Conservation (phyloP, 495 filamentous ascomycete species). For the Choiromyces venosus region DNA sequence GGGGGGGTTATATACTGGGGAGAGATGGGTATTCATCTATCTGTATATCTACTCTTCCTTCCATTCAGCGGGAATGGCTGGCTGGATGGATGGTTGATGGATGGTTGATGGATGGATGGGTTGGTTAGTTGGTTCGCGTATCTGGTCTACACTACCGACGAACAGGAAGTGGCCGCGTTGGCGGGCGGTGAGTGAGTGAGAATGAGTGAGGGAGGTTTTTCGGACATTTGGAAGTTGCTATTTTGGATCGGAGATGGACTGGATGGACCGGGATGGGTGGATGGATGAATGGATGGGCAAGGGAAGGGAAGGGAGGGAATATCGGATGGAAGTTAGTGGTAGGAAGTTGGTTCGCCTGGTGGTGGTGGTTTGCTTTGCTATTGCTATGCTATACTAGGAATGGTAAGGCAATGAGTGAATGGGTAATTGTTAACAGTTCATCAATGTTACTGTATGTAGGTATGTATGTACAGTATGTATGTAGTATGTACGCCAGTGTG, state of each 20-base stretch:
- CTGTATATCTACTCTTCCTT: background rate
- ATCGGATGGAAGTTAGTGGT: background rate
- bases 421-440: background rate
- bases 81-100: no score
- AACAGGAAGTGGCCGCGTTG: constrained; percentile 1
- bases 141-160: background rate
- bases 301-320: background rate
- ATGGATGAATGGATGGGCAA: background rate
- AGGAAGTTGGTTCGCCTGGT: background rate
- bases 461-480: no score
- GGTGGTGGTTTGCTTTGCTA: background rate
- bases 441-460: background rate
- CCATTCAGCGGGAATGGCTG: background rate
- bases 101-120: no score
- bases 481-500: no score
- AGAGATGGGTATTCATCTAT: constrained; percentile 19
- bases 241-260: background rate
- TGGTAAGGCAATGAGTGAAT: background rate
- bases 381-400: background rate
- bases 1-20: constrained; percentile 20
- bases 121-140: background rate
- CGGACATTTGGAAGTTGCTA: background rate
- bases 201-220: background rate
- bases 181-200: background rate
- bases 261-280: background rate